These are phyloP conservation scores for Mortierella sp. DNA, from an alignment of 371 early-diverging fungal species.

Conservation along the genomic window DNA sequence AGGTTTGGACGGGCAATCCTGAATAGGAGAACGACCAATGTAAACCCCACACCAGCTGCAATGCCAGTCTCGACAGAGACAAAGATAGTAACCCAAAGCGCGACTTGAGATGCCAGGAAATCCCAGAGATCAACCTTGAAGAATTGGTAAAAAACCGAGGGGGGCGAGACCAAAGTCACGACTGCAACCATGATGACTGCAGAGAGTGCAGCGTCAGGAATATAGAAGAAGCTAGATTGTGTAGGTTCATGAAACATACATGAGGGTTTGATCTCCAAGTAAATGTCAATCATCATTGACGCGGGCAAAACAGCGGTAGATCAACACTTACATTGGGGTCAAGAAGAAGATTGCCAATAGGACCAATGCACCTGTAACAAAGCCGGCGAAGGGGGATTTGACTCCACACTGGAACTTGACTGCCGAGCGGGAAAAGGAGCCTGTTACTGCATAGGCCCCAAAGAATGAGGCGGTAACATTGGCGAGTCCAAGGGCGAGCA, in stretches of 20 bases:
- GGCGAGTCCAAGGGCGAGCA: constrained; percentile 80
- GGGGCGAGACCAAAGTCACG: constrained; percentile 69
- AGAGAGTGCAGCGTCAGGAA: constrained; percentile 80
- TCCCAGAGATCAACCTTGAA: constrained; percentile 56
- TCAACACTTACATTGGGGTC: constrained; percentile 68
- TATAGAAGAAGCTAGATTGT: constrained; percentile 71
- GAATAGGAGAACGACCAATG: constrained; percentile 61
- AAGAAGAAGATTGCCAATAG: constrained; percentile 78
- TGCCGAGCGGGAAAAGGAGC: constrained; percentile 88
- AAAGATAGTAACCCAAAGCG: constrained; percentile 61
- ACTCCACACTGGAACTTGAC: constrained; percentile 68
- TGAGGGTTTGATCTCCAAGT: too few relatives aligned
- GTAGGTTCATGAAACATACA: neutral
- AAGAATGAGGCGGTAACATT: constrained; percentile 86
- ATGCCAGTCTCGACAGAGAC: constrained; percentile 66
- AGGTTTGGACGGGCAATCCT: constrained; percentile 66
- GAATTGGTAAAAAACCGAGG: constrained; percentile 55
- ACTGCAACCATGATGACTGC: constrained; percentile 84
- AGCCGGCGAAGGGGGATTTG: constrained; percentile 78
- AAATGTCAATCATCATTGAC: too few relatives aligned
- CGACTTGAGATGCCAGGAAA: constrained; percentile 53
- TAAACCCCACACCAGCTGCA: constrained; percentile 61
- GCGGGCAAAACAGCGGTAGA: too few relatives aligned
- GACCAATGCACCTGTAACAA: constrained; percentile 79
- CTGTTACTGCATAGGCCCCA: constrained; percentile 85